A percentile compares a stretch with the other conserved stretches of the same genome.
Conservation (phyloP, 768 basidiomycete genomes). For the Pleurotus tuoliensis region DNA sequence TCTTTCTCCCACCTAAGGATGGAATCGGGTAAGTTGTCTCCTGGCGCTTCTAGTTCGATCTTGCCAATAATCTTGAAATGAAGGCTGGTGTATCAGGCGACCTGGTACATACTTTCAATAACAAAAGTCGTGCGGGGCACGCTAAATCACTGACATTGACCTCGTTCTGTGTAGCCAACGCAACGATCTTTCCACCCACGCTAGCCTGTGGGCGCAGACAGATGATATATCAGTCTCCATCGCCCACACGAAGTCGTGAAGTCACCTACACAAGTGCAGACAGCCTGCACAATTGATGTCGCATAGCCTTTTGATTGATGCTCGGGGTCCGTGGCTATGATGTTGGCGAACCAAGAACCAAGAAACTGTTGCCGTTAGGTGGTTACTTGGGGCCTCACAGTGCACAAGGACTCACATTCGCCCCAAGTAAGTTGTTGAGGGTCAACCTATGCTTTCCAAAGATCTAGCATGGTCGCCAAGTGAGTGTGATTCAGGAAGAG, state of each 20-base stretch:
- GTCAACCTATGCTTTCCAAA: background rate
- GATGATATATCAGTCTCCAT: background rate
- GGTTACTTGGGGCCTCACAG: no score
- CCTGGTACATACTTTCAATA: background rate
- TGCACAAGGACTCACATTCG: background rate
- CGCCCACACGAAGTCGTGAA: background rate
- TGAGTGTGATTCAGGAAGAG: no score
- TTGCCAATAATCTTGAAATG: background rate
- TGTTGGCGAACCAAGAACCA: constrained; percentile 1
- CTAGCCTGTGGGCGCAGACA: background rate
- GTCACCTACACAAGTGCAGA: background rate
- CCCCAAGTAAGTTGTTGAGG: background rate
- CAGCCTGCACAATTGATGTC: constrained; percentile 3
- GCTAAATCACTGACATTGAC: background rate
- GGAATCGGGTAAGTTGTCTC: background rate
- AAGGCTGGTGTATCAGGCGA: background rate
- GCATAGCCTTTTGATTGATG: constrained; percentile 9
- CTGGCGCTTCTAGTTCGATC: background rate
- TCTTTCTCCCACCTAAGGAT: background rate
- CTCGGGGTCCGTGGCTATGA: constrained; percentile 8
- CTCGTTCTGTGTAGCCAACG: background rate
- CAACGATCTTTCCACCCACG: background rate
- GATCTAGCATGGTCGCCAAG: no score
- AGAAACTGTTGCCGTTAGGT: background rate
- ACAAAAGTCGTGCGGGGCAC: background rate